Base-by-base conservation (phyloP, 345 rosid species). In the Eucalyptus fibrosa region DNA sequence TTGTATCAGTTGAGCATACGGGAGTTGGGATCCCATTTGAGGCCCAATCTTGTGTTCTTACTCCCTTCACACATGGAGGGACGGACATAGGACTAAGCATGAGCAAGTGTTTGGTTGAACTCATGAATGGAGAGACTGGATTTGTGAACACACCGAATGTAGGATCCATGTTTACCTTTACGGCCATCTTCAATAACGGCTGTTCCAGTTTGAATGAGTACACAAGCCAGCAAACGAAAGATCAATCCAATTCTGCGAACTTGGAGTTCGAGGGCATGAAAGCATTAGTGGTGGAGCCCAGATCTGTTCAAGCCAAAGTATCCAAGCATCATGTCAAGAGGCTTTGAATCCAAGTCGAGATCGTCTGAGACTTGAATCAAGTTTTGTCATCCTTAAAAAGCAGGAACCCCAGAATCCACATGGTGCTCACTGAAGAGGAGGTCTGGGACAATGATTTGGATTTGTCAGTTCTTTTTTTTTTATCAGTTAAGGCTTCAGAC, bases 11-110 rank as follows among this genome's bases (percentile, higher is more conserved):
- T 80, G 99, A 97, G 92, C 98, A 97, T 91, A 96, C 99, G 18
- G 99, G 99, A 23, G 94, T 87, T 90, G 99, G 99, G 91, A 97
- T 97, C 91, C 99, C 98, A 83, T 47, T 90, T n/a, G 97, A 96
- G 91, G 97, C 97, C 59, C 99, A 97, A 87, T 89, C 99, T 87
- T 97, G 98, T 32, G 93, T 96, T 88, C 95, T 96, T 90, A 97
- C 98, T 45, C 99, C 98, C 67, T 97, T 96, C 90, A 96, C 95
- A 12, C 96, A 94, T 65, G 99, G 99, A 55, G 99, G 99, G 89
- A 97, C 99, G 10, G 99, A 99, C 23, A 97, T 97, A 86, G 97
- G 99, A 44, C 95, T 97, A 60, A 96, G 99, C 95, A 97, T 97
- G 92, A 96, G 99, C 95, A 97, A 97, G 93, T 93, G 93, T 92